phyloP scores from a whole-genome alignment of 1,284 basidiomycete species.

The Xerocomus nothofagi region DNA sequence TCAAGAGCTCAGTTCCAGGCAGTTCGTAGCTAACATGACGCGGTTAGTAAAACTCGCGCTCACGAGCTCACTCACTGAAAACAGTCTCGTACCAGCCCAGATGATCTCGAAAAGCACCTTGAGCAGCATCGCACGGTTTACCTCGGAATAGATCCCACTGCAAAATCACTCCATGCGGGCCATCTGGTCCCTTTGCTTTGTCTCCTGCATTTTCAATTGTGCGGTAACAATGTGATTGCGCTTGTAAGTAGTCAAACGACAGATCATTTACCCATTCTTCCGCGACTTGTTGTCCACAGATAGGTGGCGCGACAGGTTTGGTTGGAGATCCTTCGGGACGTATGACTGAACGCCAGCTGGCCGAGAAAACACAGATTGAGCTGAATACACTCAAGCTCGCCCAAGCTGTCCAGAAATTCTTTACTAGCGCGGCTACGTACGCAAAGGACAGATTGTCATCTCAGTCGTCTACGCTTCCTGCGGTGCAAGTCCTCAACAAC shows the following conservation, averaged over 20 bases:
- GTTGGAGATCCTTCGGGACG: slow-evolving; percentile 97
- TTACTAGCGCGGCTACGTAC: slow-evolving; percentile 64
- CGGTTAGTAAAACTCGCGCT: slow-evolving; percentile 20
- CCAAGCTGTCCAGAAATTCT: slow-evolving; percentile 70
- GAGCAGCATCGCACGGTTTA: slow-evolving; percentile 64
- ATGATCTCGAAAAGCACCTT: slow-evolving; percentile 33
- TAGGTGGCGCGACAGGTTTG: slow-evolving; percentile 95
- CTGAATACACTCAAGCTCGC: slow-evolving; percentile 72
- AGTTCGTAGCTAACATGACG: slow-evolving; percentile 34
- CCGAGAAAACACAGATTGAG: slow-evolving; percentile 59
- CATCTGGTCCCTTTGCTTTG: slow-evolving; percentile 90
- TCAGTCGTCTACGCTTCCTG: slow-evolving; percentile 19
- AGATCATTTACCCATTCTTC: neutral
- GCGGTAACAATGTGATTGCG: slow-evolving; percentile 80
- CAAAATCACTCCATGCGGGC: slow-evolving; percentile 86
- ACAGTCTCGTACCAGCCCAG: slow-evolving; percentile 18
- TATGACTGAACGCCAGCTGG: slow-evolving; percentile 76
- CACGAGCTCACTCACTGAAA: slow-evolving; percentile 1
- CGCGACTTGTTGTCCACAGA: slow-evolving; percentile 48
- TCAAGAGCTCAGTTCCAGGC: slow-evolving; percentile 28
- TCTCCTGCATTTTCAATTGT: slow-evolving; percentile 83
- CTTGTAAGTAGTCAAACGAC: slow-evolving; percentile 56
- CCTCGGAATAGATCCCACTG: slow-evolving; percentile 91
- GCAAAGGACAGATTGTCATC: slow-evolving; percentile 42
- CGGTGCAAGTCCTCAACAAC: slow-evolving; percentile 75